Evolutionary conservation across 495 filamentous ascomycete species (phyloP).

Genomic region (Pseudevernia furfuracea): DNA sequence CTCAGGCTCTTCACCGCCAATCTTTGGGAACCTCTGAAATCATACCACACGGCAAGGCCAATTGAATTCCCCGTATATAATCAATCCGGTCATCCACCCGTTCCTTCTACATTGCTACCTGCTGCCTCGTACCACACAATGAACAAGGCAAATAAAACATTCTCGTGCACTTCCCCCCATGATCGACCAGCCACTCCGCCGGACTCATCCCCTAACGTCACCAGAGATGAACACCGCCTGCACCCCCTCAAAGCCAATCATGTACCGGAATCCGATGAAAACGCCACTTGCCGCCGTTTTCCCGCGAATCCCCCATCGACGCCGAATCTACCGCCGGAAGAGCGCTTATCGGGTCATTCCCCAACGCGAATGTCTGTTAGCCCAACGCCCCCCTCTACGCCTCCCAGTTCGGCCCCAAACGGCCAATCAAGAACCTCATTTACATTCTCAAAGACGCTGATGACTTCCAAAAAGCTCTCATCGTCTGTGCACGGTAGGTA

Average conservation of each 20-base stretch:
- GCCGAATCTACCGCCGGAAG: slow-evolving; percentile 8
- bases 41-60: slow-evolving; percentile 1
- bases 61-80: slow-evolving; percentile 5
- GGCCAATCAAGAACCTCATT: slow-evolving; percentile 11
- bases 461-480: slow-evolving; percentile 21
- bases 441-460: slow-evolving; percentile 17
- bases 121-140: slow-evolving; percentile 2
- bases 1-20: slow-evolving; percentile 2
- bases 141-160: slow-evolving; percentile 2
- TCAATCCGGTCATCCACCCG: slow-evolving; percentile 1
- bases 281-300: slow-evolving; percentile 7
- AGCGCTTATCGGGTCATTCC: slow-evolving; percentile 4
- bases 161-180: neutral
- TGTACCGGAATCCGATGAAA: neutral
- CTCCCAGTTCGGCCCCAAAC: neutral
- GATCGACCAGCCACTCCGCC: slow-evolving; percentile 6
- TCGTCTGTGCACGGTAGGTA: slow-evolving; percentile 20
- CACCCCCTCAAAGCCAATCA: neutral
- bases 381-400: slow-evolving; percentile 7
- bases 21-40: neutral
- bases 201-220: neutral
- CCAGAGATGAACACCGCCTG: slow-evolving; percentile 4
- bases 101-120: neutral
- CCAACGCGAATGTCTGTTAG: slow-evolving; percentile 8
- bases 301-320: slow-evolving; percentile 9